A percentile compares a stretch with the other conserved stretches of the same genome.
phyloP scores from a whole-genome alignment of 169 alveolate genomes.

The Eimeria zaria region DNA sequence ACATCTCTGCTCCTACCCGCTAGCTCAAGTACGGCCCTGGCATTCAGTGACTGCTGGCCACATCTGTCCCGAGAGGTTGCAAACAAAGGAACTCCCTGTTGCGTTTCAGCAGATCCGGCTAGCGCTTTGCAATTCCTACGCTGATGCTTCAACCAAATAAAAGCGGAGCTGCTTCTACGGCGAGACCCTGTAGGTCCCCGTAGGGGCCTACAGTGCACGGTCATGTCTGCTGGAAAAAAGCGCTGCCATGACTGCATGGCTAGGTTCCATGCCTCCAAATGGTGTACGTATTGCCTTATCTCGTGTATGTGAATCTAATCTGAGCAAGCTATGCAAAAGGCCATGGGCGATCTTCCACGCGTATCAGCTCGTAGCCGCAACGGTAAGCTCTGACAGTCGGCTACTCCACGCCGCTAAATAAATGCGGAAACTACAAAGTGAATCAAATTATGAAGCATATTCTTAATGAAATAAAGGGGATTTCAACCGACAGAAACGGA shows the following conservation, averaged over 20 bases:
- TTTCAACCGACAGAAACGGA: background rate
- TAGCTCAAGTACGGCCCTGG: background rate
- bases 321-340: background rate
- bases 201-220: background rate
- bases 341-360: background rate
- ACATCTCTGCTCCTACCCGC: background rate
- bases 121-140: background rate
- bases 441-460: background rate
- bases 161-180: slow-evolving; percentile 52
- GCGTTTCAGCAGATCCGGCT: background rate
- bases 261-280: background rate
- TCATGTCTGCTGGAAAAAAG: background rate
- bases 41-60: background rate
- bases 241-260: slow-evolving; percentile 3
- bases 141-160: slow-evolving; percentile 50
- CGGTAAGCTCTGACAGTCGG: background rate
- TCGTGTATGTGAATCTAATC: background rate
- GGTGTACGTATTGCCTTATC: background rate
- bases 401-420: background rate
- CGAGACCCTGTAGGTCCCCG: slow-evolving; percentile 72
- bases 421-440: background rate
- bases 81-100: background rate
- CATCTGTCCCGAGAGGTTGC: background rate
- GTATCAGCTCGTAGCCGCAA: background rate
- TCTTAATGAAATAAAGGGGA: background rate